Percentiles rank a stretch among this genome's conserved stretches.
These are phyloP conservation scores for Brassica rapa DNA, from an alignment of 345 rosid genomes.

Conservation along the genomic window DNA sequence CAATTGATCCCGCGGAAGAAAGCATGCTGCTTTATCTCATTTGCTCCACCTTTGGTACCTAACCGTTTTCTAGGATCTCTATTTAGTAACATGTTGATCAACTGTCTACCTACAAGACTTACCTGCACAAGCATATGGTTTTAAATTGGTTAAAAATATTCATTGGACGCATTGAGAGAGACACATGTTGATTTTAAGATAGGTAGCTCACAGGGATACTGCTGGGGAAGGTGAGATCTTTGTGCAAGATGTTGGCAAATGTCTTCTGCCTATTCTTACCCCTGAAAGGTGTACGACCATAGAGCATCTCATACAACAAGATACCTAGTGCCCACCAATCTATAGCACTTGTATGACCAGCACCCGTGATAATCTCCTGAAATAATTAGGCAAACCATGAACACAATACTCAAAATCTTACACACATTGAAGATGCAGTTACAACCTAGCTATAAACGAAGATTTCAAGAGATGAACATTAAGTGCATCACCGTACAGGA, in stretches of 20 bases:
- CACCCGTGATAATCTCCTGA: constrained; percentile 92
- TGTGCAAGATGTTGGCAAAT: constrained; percentile 87
- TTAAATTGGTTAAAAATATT: too few species aligned
- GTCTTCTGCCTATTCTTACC: constrained; percentile 98
- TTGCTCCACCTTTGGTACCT: constrained; percentile 81
- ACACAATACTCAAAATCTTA: background rate
- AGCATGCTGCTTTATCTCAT: constrained; percentile 85
- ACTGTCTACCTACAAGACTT: constrained; percentile 77
- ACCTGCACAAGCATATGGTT: constrained; percentile 53
- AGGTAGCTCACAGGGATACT: constrained; percentile 71
- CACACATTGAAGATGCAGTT: background rate
- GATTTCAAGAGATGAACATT: background rate
- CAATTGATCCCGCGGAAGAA: constrained; percentile 89
- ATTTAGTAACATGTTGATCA: constrained; percentile 67
- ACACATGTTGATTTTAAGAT: constrained; percentile 7
- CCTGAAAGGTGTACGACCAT: constrained; percentile 96
- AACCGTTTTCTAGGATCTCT: constrained; percentile 73
- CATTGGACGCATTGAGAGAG: too few species aligned
- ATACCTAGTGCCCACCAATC: constrained; percentile 99
- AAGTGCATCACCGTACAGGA: constrained; percentile 61
- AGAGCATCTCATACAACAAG: constrained; percentile 93
- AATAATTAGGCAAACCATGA: constrained; percentile 30
- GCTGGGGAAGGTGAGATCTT: constrained; percentile 93
- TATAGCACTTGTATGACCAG: constrained; percentile 86
- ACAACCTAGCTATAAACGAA: constrained; percentile 41